Conservation (phyloP, 2,329 filamentous ascomycete genomes). For the Scedosporium boydii region DNA sequence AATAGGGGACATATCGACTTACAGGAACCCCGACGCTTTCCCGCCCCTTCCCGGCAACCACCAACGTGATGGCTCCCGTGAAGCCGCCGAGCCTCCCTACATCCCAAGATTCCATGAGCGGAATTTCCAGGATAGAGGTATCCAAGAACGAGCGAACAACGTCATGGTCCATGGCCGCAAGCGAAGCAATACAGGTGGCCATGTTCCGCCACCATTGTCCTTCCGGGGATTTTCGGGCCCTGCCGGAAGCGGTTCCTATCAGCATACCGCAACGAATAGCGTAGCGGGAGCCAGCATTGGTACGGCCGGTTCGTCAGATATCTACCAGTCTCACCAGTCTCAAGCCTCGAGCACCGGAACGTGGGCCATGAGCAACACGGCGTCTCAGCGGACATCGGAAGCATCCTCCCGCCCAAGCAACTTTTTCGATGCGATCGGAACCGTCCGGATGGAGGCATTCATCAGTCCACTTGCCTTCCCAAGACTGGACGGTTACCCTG, state of each 20-base stretch:
- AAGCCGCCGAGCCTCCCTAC: slow-evolving; percentile 61
- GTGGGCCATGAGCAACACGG: slow-evolving; percentile 32
- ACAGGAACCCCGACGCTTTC: slow-evolving; percentile 29
- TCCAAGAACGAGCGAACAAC: slow-evolving; percentile 37
- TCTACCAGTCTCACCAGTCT: slow-evolving; percentile 50
- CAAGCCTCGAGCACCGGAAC: slow-evolving; percentile 23
- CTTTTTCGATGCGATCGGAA: slow-evolving; percentile 84
- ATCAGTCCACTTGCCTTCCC: slow-evolving; percentile 55
- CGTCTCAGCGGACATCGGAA: slow-evolving; percentile 40
- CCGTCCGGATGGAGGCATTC: slow-evolving; percentile 94
- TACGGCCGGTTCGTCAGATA: slow-evolving; percentile 52
- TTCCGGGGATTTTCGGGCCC: slow-evolving; percentile 71
- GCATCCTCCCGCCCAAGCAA: slow-evolving; percentile 44
- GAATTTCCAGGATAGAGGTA: slow-evolving; percentile 1
- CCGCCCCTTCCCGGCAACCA: slow-evolving; percentile 26
- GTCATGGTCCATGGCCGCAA: slow-evolving; percentile 62
- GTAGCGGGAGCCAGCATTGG: slow-evolving; percentile 46
- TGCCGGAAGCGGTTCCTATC: slow-evolving; percentile 25
- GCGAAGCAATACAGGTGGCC: slow-evolving; percentile 79
- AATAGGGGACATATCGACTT: slow-evolving; percentile 25
- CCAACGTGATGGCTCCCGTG: slow-evolving; percentile 40
- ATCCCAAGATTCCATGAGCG: slow-evolving; percentile 54
- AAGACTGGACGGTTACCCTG: slow-evolving; percentile 34
- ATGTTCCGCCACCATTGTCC: slow-evolving; percentile 57
- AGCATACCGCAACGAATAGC: slow-evolving; percentile 43